Percentiles rank a stretch among this genome's conserved stretches.
Conservation (phyloP, 2,329 filamentous ascomycete genomes). For the Lachnellula suecica region DNA sequence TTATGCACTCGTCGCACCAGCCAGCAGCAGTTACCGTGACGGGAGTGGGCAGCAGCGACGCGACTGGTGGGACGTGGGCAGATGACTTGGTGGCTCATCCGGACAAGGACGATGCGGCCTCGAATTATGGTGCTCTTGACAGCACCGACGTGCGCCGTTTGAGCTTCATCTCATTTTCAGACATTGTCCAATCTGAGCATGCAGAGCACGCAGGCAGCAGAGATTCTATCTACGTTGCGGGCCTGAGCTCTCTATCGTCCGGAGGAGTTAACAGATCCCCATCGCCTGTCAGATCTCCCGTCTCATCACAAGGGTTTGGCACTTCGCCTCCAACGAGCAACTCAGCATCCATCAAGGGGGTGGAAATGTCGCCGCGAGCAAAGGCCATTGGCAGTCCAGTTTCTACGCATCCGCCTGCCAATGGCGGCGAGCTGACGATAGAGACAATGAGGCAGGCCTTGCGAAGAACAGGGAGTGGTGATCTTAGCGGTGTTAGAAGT, state of each 20-base stretch:
- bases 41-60: conserved; percentile 41
- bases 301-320: conserved; percentile 67
- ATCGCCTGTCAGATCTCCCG: conserved; percentile 77
- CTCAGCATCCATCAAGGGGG: conserved; percentile 68
- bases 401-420: conserved; percentile 51
- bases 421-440: conserved; percentile 73
- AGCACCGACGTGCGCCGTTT: conserved; percentile 76
- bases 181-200: conserved; percentile 87
- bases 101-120: conserved; percentile 61
- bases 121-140: conserved; percentile 77
- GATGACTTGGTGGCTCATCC: conserved; percentile 51
- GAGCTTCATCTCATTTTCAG: conserved; percentile 95
- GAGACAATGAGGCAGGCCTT: conserved; percentile 94
- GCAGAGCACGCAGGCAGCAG: conserved; percentile 60
- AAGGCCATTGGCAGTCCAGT: conserved; percentile 62
- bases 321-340: conserved; percentile 77
- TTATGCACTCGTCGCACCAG: conserved; percentile 83
- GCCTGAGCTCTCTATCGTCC: conserved; percentile 60
- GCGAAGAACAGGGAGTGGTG: conserved; percentile 79
- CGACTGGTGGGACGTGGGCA: conserved; percentile 30
- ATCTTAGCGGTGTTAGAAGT: conserved; percentile 61
- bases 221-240: conserved; percentile 69
- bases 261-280: conserved; percentile 64
- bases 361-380: conserved; percentile 66
- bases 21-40: conserved; percentile 70